Percentiles rank a stretch among this genome's conserved stretches.
These are phyloP conservation scores for Xerocomus brunneocitrinus DNA, from an alignment of 768 basidiomycete species.

Conservation along the genomic window DNA sequence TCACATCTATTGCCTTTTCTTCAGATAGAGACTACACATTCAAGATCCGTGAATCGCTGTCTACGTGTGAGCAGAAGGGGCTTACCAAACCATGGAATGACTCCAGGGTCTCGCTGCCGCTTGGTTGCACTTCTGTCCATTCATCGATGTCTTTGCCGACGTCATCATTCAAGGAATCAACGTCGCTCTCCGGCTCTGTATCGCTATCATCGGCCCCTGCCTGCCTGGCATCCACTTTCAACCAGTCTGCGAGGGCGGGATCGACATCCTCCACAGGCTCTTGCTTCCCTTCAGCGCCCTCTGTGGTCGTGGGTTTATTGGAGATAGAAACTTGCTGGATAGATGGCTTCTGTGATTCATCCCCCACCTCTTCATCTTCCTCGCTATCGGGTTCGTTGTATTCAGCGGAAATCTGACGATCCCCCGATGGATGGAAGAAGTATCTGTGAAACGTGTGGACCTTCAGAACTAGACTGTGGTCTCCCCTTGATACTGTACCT, in stretches of 20 bases:
- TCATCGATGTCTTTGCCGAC: slow-evolving; percentile 37
- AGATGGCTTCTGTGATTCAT: slow-evolving; percentile 1
- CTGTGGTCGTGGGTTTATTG: neutral
- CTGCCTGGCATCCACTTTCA: slow-evolving; percentile 45
- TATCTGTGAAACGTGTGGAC: slow-evolving; percentile 43
- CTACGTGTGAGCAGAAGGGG: too few species aligned
- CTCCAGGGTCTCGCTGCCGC: slow-evolving; percentile 21
- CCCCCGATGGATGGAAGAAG: slow-evolving; percentile 69
- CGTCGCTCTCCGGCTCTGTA: slow-evolving; percentile 58
- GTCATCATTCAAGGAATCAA: slow-evolving; percentile 67
- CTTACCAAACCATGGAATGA: slow-evolving; percentile 14
- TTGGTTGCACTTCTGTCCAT: slow-evolving; percentile 31
- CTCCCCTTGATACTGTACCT: slow-evolving; percentile 41
- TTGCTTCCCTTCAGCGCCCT: slow-evolving; percentile 15
- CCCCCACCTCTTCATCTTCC: slow-evolving; percentile 26
- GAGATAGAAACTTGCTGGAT: slow-evolving; percentile 18
- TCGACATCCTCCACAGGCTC: slow-evolving; percentile 38
- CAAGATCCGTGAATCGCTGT: neutral
- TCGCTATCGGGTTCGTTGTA: slow-evolving; percentile 42
- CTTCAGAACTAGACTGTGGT: neutral
- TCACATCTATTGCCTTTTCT: slow-evolving; percentile 9
- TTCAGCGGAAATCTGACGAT: slow-evolving; percentile 45
- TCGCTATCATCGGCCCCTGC: slow-evolving; percentile 29
- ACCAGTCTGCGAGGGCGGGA: slow-evolving; percentile 55
- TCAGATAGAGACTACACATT: slow-evolving; percentile 10